A percentile compares a stretch with the other conserved stretches of the same genome.
Evolutionary conservation across 1,284 basidiomycete species (phyloP).

Genomic region (Hymenochaete sp.): DNA sequence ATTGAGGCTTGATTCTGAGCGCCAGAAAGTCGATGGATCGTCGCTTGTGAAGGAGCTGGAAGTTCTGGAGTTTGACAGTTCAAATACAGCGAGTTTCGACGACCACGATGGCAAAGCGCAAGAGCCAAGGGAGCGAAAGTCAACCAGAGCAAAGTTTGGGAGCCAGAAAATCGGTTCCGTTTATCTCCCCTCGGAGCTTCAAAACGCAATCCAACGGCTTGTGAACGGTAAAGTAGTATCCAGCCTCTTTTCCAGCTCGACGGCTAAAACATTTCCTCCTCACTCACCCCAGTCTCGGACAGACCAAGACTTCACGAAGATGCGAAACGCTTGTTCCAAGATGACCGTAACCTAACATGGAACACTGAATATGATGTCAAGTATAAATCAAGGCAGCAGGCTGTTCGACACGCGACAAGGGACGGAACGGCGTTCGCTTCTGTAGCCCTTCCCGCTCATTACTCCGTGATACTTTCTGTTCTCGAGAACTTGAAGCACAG

Average conservation of each 20-base stretch:
- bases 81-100: conserved; percentile 23
- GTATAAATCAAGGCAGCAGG: conserved; percentile 53
- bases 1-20: conserved; percentile 33
- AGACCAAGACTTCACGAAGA: conserved; percentile 58
- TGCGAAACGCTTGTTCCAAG: conserved; percentile 57
- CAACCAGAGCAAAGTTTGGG: conserved; percentile 75
- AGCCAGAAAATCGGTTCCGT: conserved; percentile 63
- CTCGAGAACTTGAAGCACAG: conserved; percentile 54
- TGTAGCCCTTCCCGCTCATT: conserved; percentile 68
- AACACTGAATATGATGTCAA: conserved; percentile 41
- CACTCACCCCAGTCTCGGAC: conserved; percentile 42
- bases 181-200: conserved; percentile 61
- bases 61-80: conserved; percentile 30
- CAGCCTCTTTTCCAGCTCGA: no score
- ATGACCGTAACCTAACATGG: conserved; percentile 36
- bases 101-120: conserved; percentile 25
- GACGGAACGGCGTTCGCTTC: conserved; percentile 71
- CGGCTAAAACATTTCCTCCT: conserved; percentile 13
- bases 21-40: conserved; percentile 9
- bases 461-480: conserved; percentile 61
- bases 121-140: conserved; percentile 47
- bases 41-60: conserved; percentile 43
- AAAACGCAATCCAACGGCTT: conserved; percentile 45
- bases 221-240: conserved; percentile 43
- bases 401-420: conserved; percentile 47